Percentiles rank a stretch among this genome's conserved stretches.
Conservation (phyloP, 1,284 basidiomycete genomes). For the Polyporus tsugae region DNA sequence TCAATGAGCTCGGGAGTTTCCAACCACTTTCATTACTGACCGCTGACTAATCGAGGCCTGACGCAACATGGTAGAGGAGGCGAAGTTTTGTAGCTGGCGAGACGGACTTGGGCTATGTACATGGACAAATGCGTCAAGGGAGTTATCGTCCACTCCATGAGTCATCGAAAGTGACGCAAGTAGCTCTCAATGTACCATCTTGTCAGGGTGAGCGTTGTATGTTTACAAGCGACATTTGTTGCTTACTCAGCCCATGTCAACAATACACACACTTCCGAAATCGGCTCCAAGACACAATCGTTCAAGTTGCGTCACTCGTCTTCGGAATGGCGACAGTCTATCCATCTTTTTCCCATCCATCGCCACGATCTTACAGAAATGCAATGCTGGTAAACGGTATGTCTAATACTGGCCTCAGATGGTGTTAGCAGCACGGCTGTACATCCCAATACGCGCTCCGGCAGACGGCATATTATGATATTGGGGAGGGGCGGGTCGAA, state of each 20-base stretch:
- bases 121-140: too few species aligned
- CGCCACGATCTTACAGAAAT: too few species aligned
- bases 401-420: conserved; percentile 20
- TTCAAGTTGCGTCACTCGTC: conserved; percentile 22
- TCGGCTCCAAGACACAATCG: background rate
- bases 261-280: background rate
- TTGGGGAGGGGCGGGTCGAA: background rate
- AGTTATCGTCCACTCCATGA: background rate
- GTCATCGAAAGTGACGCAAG: background rate
- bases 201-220: background rate
- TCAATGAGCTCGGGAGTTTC: background rate
- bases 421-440: conserved; percentile 15
- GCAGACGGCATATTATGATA: background rate
- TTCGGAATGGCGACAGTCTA: conserved; percentile 27
- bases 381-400: background rate
- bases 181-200: background rate
- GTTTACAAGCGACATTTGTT: background rate
- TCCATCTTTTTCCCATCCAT: background rate
- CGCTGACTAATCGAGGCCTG: background rate
- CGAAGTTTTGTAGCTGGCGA: too few species aligned
- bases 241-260: conserved; percentile 5
- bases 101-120: too few species aligned
- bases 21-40: too few species aligned
- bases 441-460: background rate
- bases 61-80: too few species aligned